phyloP scores from a whole-genome alignment of 164 flowering plant genomes.

The Annona cherimola region DNA sequence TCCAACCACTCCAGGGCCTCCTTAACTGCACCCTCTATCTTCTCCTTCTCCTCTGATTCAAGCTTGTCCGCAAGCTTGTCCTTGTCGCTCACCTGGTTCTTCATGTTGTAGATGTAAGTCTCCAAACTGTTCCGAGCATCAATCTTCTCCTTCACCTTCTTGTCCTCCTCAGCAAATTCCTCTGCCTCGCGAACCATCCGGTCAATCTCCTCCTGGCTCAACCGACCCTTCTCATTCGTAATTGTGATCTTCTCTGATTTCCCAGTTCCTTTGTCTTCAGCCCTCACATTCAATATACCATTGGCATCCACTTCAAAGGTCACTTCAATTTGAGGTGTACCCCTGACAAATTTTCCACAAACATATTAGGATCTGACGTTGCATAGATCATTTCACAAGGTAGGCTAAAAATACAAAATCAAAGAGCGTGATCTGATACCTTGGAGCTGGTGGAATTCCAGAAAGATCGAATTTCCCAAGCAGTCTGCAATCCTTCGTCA shows the following conservation, averaged over 20 bases:
- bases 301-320: conserved; percentile 84
- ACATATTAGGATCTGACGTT: background rate
- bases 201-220: conserved; percentile 80
- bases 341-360: conserved; percentile 35
- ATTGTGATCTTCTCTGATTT: conserved; percentile 79
- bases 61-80: conserved; percentile 90
- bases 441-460: conserved; percentile 83
- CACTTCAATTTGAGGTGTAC: conserved; percentile 83
- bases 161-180: conserved; percentile 85
- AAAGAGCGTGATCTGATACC: conserved; percentile 27
- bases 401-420: background rate
- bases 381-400: background rate
- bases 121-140: conserved; percentile 81
- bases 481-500: conserved; percentile 74
- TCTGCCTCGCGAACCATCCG: conserved; percentile 85
- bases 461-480: conserved; percentile 79
- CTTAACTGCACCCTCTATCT: conserved; percentile 65
- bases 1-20: conserved; percentile 84
- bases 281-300: conserved; percentile 76
- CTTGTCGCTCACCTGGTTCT: conserved; percentile 74
- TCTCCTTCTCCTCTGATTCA: conserved; percentile 78
- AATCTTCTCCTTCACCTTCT: conserved; percentile 81
- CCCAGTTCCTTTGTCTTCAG: conserved; percentile 76
- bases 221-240: conserved; percentile 75
- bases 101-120: conserved; percentile 77